These are phyloP conservation scores for Tetracladium setigerum DNA, from an alignment of 495 filamentous ascomycete genomes.

Conservation along the genomic window DNA sequence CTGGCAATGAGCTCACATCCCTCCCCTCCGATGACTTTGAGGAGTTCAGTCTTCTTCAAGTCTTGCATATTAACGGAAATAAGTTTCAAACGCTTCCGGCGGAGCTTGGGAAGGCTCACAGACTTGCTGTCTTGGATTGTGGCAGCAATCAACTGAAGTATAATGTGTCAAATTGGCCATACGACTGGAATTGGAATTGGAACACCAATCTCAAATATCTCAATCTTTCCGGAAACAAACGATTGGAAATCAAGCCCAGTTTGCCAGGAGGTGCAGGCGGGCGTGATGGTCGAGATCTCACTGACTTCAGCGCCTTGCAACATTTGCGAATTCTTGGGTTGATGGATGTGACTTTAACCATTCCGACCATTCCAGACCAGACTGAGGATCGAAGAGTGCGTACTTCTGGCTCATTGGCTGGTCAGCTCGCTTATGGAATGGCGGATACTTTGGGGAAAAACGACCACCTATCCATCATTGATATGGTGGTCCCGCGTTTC, in stretches of 20 bases:
- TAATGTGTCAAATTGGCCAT: slow-evolving; percentile 98
- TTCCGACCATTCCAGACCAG: slow-evolving; percentile 87
- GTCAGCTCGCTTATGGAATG: slow-evolving; percentile 90
- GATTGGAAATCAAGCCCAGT: slow-evolving; percentile 91
- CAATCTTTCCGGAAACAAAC: slow-evolving; percentile 95
- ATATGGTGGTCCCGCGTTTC: slow-evolving; percentile 91
- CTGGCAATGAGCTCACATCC: slow-evolving; percentile 86
- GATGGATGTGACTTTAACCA: slow-evolving; percentile 96
- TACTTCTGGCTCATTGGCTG: slow-evolving; percentile 88
- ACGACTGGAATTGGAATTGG: slow-evolving; percentile 99
- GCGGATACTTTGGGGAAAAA: slow-evolving; percentile 90
- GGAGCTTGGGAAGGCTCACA: slow-evolving; percentile 88
- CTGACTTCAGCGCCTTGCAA: slow-evolving; percentile 81
- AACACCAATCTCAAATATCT: slow-evolving; percentile 91
- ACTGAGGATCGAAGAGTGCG: slow-evolving; percentile 91
- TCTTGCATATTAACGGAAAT: slow-evolving; percentile 93
- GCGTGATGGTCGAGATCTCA: slow-evolving; percentile 63
- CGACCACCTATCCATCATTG: slow-evolving; percentile 94
- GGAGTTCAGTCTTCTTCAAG: slow-evolving; percentile 73
- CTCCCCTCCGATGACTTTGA: slow-evolving; percentile 93
- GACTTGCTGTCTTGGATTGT: slow-evolving; percentile 84
- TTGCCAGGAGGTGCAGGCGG: slow-evolving; percentile 40
- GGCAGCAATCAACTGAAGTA: slow-evolving; percentile 97
- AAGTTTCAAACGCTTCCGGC: slow-evolving; percentile 95
- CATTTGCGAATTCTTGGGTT: slow-evolving; percentile 85